Evolutionary conservation across 306 rosid species (phyloP), one percentile per base, ranked within the genome.

Genomic region (Sesbania bispinosa): DNA sequence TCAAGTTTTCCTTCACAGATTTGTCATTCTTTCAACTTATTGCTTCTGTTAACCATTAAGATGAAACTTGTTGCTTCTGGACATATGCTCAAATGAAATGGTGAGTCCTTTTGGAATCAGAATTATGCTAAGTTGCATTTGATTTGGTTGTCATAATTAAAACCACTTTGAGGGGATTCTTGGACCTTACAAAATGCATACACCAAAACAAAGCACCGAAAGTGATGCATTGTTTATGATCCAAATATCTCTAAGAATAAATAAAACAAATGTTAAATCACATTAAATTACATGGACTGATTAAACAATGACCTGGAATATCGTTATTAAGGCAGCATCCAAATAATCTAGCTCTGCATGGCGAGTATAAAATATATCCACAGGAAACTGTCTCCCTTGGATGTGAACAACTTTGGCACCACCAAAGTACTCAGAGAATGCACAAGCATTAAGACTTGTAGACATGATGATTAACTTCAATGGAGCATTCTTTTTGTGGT

Each of bases 381-480:
- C 98, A 15, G 94, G 94, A 86, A 86, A 88, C 71, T 93, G 98
- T 59, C 98, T 84, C 73, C 98, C 98, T 79, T 88, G 96, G 71
- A 93, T 71, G 29, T 87, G 97, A 77, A 90, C 88, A 76, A 94
- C 94, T 86, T 77, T 89, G 61, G 96, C 92, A 82, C 90, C 90
- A 43, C 87, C 81, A 52, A 88, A 90, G 76, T 88, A 93, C 81
- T 90, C 94, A 35, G 92, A 90, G 81, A 93, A 93, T 64, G 85
- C 43, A 6, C 80, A 88, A 10, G 98, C 98, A 83, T 93, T 96
- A 71, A 93, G 92, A 51, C 97, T 93, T 53, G 98, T 96, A 86
- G 98, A 93, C 96, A 93, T 93, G 75, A 93, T 77, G 51, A 93
- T 85, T 74, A 93, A 67, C 84, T 93, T 93, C 92, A 93, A 73